Evolutionary conservation across 2,329 filamentous ascomycete species (phyloP).

Genomic region (Drechslera avenae): DNA sequence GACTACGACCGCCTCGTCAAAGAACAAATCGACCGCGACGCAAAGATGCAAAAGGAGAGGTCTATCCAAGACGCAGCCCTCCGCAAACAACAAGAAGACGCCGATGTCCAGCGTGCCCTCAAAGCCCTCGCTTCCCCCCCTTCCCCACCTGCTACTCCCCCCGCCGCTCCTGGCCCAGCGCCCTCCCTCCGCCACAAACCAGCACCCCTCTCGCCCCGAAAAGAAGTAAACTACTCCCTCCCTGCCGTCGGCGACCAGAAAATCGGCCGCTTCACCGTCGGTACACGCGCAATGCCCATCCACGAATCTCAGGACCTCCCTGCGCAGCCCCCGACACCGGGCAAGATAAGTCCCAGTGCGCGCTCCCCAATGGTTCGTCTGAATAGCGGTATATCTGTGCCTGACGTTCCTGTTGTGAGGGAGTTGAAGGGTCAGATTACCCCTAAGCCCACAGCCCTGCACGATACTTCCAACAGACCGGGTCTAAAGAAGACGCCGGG

Average conservation of each 20-base stretch:
- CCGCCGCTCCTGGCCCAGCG: conserved; percentile 3
- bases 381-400: conserved; percentile 10
- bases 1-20: conserved; percentile 10
- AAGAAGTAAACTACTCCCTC: conserved; percentile 23
- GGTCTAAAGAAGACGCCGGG: conserved; percentile 2
- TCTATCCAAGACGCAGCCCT: conserved; percentile 14
- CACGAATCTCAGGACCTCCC: conserved; percentile 29
- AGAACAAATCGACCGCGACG: conserved; percentile 11
- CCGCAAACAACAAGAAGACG: conserved; percentile 12
- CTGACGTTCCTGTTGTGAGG: conserved; percentile 14
- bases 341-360: conserved; percentile 6
- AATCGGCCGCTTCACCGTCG: conserved; percentile 27
- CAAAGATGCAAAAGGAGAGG: conserved; percentile 13
- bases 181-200: conserved; percentile 15
- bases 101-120: conserved; percentile 10
- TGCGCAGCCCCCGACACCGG: conserved; percentile 7
- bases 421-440: conserved; percentile 11
- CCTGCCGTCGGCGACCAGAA: conserved; percentile 23
- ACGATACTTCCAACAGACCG: too few species aligned
- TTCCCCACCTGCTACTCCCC: conserved; percentile 11
- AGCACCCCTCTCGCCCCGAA: conserved; percentile 6
- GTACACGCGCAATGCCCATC: conserved; percentile 28
- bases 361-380: conserved; percentile 26
- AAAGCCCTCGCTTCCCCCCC: conserved; percentile 1
- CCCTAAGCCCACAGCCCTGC: conserved; percentile 3